phyloP scores from a whole-genome alignment of 1,139 yeast genomes.

The Scheffersomyces parashehatae region DNA sequence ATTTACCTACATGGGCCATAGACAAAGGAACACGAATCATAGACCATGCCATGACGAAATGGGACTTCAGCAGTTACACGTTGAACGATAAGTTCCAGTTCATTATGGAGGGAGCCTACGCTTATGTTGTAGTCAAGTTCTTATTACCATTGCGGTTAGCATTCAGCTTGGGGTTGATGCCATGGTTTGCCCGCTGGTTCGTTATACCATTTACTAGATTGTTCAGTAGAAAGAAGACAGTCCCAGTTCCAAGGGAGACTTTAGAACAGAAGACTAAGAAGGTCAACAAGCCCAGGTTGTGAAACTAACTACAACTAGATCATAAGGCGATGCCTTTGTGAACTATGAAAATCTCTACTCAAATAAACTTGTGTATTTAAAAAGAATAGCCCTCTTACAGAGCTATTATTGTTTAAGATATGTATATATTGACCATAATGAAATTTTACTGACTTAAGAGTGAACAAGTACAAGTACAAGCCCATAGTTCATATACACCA shows the following conservation, averaged over 20 bases:
- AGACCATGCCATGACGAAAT: constrained; percentile 41
- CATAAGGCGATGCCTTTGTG: no score
- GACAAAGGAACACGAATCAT: constrained; percentile 62
- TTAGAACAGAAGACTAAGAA: constrained; percentile 13
- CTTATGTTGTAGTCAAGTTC: constrained; percentile 76
- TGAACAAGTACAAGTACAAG: no score
- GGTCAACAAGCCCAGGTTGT: constrained; percentile 36
- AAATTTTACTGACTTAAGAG: no score
- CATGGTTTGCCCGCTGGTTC: constrained; percentile 63
- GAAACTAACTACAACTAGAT: neutral
- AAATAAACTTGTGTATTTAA: no score
- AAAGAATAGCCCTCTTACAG: no score
- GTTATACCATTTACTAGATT: constrained; percentile 53
- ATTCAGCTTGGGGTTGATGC: constrained; percentile 60
- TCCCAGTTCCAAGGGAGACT: constrained; percentile 3
- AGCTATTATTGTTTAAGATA: no score
- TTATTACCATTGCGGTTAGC: constrained; percentile 61
- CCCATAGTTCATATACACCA: no score
- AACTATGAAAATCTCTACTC: no score
- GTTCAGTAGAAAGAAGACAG: constrained; percentile 20
- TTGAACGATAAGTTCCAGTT: constrained; percentile 56
- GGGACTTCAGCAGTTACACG: constrained; percentile 35
- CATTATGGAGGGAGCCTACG: constrained; percentile 82
- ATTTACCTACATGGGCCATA: constrained; percentile 67
- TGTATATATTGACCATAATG: no score